phyloP scores from a whole-genome alignment of 208 protist genomes.

The Crithidia sp. region DNA sequence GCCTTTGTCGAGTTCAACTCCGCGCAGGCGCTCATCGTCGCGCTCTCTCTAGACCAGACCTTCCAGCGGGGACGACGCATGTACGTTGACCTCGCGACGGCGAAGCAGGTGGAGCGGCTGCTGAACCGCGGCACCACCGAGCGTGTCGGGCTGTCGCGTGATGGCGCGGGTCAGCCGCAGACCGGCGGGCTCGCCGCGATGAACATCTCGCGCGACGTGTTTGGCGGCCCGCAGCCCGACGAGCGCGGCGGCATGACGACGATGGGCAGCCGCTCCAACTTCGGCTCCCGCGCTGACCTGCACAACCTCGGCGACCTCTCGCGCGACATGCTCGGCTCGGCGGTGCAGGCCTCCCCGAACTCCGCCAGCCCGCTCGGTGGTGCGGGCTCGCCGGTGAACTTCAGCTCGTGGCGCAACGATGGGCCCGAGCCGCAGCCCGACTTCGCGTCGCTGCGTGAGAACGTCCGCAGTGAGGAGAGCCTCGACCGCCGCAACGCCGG shows the following conservation, averaged over 20 bases:
- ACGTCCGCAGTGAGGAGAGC: conserved; percentile 25
- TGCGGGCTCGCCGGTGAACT: conserved; percentile 44
- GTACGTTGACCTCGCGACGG: conserved; percentile 82
- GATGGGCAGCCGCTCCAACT: conserved; percentile 52
- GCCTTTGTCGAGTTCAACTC: conserved; percentile 88
- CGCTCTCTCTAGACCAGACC: conserved; percentile 67
- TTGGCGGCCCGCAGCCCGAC: conserved; percentile 62
- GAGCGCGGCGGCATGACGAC: conserved; percentile 22
- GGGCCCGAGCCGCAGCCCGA: conserved; percentile 54
- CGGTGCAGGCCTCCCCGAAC: conserved; percentile 37
- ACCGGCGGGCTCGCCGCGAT: conserved; percentile 36
- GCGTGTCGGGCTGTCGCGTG: conserved; percentile 43
- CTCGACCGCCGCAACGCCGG: conserved; percentile 33
- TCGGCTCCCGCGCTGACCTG: conserved; percentile 64
- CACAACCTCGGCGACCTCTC: conserved; percentile 62
- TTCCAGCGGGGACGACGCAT: conserved; percentile 70
- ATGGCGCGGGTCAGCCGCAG: conserved; percentile 58
- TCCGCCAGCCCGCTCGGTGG: conserved; percentile 27
- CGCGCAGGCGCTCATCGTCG: conserved; percentile 63
- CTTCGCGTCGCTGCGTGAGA: conserved; percentile 37
- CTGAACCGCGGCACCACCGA: conserved; percentile 48
- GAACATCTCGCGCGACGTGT: conserved; percentile 68
- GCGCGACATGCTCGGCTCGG: conserved; percentile 76
- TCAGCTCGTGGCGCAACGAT: conserved; percentile 69
- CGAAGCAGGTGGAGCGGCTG: conserved; percentile 81